Base-by-base conservation (phyloP, 2,329 filamentous ascomycete genomes). In the Chaetomiaceae sp. region DNA sequence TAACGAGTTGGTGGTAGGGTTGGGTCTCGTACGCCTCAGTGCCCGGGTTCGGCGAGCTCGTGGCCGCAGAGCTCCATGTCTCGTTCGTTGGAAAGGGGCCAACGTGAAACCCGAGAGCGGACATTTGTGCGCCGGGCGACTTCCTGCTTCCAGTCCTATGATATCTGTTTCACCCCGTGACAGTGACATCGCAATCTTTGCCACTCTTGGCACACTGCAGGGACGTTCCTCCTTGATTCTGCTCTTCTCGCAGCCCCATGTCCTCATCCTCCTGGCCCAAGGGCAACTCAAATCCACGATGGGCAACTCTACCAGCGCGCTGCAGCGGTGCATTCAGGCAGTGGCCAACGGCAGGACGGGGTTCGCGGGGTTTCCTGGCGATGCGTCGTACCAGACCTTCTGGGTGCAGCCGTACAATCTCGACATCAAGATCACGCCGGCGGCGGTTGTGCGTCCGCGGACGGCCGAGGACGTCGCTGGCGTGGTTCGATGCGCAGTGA, bases 381-480 rank as follows among this genome's bases (percentile, higher is more conserved):
- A 66, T 32, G 63, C 64, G 0, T 57, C 73, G 6, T 78, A 73
- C 59, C 66, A 76, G 56, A 33, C 63, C 2, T 54, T 58, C 7
- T 79, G 76, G 75, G 74, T 72, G 29, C 70, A 69, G 54, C 65
- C 70, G 1, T 79, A 74, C 62, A 79, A 79, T 48, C 68, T 78
- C 46, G 73, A 72, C 30, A 59, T 72, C 15, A 58, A 63, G 2
- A 68, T 77, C 19, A 71, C 63, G 6, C 81, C 80, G 0, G 63
- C 69, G 8, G 78, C 76, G 10, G 75, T 84, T 15, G 70, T 80
- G 3, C 67, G 76, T 7, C 80, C 80, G 0, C 62, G 66, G 5
- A 76, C 65, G 0, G 65, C 71, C 10, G 61, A 73, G 18, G 75
- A 83, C 45, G 73, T 84, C 2, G 70, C 78, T 1, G 71, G 65